Conservation (phyloP, 441 rosid species). For the Aleurites moluccanus region DNA sequence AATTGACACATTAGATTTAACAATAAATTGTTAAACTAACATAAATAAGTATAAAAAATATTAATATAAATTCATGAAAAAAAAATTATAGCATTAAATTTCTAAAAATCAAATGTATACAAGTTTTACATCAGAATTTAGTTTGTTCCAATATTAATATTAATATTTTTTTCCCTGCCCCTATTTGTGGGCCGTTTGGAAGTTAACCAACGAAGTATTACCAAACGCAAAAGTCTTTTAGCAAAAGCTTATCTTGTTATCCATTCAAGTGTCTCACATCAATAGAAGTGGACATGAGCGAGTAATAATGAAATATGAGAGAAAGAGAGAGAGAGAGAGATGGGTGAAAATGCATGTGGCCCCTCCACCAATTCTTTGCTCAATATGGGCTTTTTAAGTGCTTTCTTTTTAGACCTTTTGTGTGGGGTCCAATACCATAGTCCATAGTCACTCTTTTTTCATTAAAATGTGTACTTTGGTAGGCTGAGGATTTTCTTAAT, state of each 20-base stretch:
- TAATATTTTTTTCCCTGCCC: not conserved
- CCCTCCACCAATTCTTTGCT: constrained; percentile 24
- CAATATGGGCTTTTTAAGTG: constrained; percentile 28
- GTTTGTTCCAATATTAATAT: too few relatives aligned
- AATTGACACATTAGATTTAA: too few relatives aligned
- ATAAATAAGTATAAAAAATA: too few relatives aligned
- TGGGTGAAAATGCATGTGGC: constrained; percentile 14
- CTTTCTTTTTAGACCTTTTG: constrained; percentile 16
- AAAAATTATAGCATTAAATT: too few relatives aligned
- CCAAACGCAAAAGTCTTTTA: constrained; percentile 17
- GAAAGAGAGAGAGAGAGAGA: not conserved
- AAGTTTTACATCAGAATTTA: too few relatives aligned
- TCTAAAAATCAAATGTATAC: too few relatives aligned
- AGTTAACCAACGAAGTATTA: constrained; percentile 14
- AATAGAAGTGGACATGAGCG: constrained; percentile 28
- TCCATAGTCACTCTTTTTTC: constrained; percentile 14
- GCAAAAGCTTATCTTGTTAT: constrained; percentile 37
- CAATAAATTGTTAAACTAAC: too few relatives aligned
- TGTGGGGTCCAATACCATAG: constrained; percentile 21
- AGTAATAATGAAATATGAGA: not conserved
- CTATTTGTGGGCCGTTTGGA: constrained; percentile 19
- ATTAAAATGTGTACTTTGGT: constrained; percentile 10
- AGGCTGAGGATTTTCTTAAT: not conserved
- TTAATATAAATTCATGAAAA: too few relatives aligned
- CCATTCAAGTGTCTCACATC: constrained; percentile 23